Evolutionary conservation across 306 rosid genomes (phyloP), one percentile per base, ranked within the genome.

Genomic region (Bauhinia variegata): DNA sequence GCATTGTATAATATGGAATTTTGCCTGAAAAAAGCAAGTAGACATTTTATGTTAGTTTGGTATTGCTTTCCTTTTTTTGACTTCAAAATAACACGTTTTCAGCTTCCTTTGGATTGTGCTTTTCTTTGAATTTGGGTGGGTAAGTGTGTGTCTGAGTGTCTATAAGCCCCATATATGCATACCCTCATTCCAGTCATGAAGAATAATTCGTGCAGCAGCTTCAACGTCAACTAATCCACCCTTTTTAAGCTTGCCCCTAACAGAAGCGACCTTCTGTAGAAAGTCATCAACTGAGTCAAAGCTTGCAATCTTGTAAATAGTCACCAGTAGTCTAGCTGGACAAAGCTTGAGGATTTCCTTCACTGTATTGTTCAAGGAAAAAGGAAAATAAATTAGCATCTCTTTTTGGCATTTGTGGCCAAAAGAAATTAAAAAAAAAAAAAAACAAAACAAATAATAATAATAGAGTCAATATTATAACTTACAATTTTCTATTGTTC

Each of bases 151-250:
- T n/a, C 31, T 10, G 16, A 19, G 41, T 33, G 3, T 41, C 3
- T 12, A 33, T 16, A 59, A 59, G 51, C 13, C 49, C 57, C 42
- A 71, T 12, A 31, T 12, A 64, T 47, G 31, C 71, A 48, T 83
- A 95, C 99, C 99, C 73, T 85, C 87, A 33, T 95, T 95, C 97
- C 99, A 95, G 73, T 95, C 99, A 56, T 83, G 97, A 72, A 95
- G 92, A 71, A 95, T 67, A 10, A 95, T 95, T 80, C 90, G 85
- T 33, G 99, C 99, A n/a, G 96, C 78, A 65, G 99, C 85, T 6
- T 63, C 85, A 17, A 80, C 56, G 70, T 95, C 99, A 65, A 87
- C 81, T 54, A 90, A 19, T 54, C 96, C 99, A 43, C 99, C 97
- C 72, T 86, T 95, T 77, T 88, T 95, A 33, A 91, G 96, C 80